These are phyloP conservation scores for Paramecium caudatum DNA, from an alignment of 73 alveolate genomes.

Conservation along the genomic window DNA sequence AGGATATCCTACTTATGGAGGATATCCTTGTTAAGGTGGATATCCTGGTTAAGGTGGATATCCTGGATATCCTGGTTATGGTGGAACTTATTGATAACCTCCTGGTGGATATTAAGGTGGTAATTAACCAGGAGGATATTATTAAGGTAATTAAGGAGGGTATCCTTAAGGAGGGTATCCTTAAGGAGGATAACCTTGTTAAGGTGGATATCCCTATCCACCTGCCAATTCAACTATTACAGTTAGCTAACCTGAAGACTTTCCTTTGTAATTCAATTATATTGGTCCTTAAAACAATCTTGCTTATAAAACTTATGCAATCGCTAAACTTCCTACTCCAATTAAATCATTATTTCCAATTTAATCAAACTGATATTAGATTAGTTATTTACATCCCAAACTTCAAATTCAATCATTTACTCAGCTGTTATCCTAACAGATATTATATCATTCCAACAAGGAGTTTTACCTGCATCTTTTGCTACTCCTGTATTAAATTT, in stretches of 20 bases:
- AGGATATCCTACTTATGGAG: not conserved
- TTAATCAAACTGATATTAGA: not conserved
- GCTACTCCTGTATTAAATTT: not conserved
- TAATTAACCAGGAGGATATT: conserved; percentile 42
- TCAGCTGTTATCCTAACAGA: not conserved
- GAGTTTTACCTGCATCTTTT: conserved; percentile 44
- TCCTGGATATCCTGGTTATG: conserved; percentile 15
- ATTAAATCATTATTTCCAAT: not conserved
- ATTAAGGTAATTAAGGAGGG: not conserved
- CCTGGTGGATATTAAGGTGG: not conserved
- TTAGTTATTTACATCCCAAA: not conserved
- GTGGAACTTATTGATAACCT: not conserved
- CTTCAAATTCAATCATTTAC: not conserved
- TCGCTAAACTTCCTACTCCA: not conserved
- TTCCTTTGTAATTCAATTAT: not conserved
- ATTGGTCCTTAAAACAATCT: not conserved
- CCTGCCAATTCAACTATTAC: not conserved
- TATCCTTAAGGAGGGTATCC: conserved; percentile 20
- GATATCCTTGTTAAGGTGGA: not conserved
- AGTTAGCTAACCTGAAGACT: not conserved
- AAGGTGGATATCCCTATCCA: not conserved
- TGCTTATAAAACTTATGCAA: not conserved
- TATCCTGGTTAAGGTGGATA: not conserved
- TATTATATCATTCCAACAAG: not conserved
- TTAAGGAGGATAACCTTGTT: not conserved